These are phyloP conservation scores for Bonia amplexicaulis DNA, from an alignment of 176 grass and related monocot genomes.

Conservation along the genomic window DNA sequence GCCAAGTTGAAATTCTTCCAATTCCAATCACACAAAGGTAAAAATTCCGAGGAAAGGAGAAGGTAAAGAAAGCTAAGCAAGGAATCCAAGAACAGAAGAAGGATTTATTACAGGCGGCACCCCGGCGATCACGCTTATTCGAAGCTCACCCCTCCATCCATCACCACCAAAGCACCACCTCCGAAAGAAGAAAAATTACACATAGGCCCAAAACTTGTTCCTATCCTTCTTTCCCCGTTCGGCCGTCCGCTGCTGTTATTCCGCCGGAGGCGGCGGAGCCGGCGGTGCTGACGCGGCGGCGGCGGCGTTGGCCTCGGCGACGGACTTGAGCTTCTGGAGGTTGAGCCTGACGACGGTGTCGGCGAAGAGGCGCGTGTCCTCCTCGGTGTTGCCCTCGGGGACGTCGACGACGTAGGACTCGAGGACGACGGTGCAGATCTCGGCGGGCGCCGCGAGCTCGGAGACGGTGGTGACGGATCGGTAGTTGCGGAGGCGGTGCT, in stretches of 20 bases:
- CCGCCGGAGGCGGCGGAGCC: neutral
- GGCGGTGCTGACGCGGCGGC: neutral
- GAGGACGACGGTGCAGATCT: conserved; percentile 87
- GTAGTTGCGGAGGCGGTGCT: conserved; percentile 92
- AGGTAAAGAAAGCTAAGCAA: conserved; percentile 6
- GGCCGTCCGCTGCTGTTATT: neutral
- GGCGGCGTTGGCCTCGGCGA: conserved; percentile 61
- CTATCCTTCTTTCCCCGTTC: neutral
- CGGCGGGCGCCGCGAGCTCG: conserved; percentile 37
- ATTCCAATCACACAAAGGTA: conserved; percentile 35
- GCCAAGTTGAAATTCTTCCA: conserved; percentile 41
- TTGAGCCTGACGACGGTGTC: conserved; percentile 95
- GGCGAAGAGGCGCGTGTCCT: conserved; percentile 95
- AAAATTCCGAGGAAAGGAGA: conserved; percentile 15
- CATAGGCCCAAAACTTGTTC: conserved; percentile 2
- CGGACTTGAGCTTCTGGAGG: conserved; percentile 96
- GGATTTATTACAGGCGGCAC: conserved; percentile 52
- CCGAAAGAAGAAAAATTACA: conserved; percentile 32
- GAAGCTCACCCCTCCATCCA: conserved; percentile 20
- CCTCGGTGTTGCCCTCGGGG: conserved; percentile 80
- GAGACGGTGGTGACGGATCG: conserved; percentile 71
- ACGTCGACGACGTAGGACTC: conserved; percentile 94
- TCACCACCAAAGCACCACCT: conserved; percentile 19
- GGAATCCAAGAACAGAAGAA: conserved; percentile 24
- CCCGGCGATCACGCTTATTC: conserved; percentile 31